phyloP scores from a whole-genome alignment of 1,139 yeast genomes.

The Geotrichum phurueaensis region DNA sequence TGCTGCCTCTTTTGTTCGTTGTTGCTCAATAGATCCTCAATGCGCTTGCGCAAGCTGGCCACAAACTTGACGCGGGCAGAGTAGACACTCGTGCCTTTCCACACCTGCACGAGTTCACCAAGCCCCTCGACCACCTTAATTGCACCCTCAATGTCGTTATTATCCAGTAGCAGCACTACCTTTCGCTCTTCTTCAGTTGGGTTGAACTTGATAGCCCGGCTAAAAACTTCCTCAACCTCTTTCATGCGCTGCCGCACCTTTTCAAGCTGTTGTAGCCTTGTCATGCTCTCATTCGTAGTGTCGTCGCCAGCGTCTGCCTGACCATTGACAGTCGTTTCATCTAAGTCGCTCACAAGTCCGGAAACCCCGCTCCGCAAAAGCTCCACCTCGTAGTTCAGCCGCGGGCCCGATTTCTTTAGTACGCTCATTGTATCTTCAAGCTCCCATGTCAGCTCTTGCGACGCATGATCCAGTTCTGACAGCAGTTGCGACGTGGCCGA shows the following conservation, averaged over 20 bases:
- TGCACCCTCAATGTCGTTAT: conserved; percentile 25
- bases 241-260: conserved; percentile 28
- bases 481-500: conserved; percentile 32
- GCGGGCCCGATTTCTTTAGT: conserved; percentile 29
- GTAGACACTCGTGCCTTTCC: conserved; percentile 32
- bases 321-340: conserved; percentile 19
- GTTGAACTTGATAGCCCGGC: conserved; percentile 26
- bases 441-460: conserved; percentile 32
- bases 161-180: conserved; percentile 21
- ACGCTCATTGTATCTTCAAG: conserved; percentile 30
- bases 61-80: conserved; percentile 24
- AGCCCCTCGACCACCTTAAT: conserved; percentile 23
- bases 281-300: conserved; percentile 14
- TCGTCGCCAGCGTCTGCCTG: conserved; percentile 4
- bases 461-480: conserved; percentile 33
- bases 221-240: conserved; percentile 28
- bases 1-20: background rate
- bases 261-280: conserved; percentile 27
- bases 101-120: conserved; percentile 25
- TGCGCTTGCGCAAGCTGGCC: conserved; percentile 24
- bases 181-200: conserved; percentile 24
- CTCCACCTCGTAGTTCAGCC: conserved; percentile 35
- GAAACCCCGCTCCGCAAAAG: conserved; percentile 32
- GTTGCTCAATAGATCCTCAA: conserved; percentile 22
- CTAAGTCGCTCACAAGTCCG: conserved; percentile 27